phyloP scores from a whole-genome alignment of 2,329 filamentous ascomycete genomes.

The Botrytis byssoidea region DNA sequence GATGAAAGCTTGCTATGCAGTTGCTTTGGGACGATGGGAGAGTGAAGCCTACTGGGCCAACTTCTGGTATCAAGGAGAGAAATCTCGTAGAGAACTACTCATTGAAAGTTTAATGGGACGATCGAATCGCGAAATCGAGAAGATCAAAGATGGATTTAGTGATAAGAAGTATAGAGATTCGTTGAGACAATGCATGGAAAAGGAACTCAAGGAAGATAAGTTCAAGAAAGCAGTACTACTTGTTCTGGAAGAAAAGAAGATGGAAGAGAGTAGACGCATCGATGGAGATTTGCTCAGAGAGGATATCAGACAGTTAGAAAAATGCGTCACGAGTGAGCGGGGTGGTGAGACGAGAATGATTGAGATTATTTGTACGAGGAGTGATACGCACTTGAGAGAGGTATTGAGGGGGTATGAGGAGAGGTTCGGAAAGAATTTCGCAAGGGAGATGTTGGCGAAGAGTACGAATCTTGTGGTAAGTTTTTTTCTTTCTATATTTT shows the following conservation, averaged over 20 bases:
- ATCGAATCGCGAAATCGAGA: constrained; percentile 78
- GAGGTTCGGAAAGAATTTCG: constrained; percentile 76
- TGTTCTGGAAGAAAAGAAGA: constrained; percentile 77
- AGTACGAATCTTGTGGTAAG: constrained; percentile 89
- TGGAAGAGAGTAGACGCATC: constrained; percentile 61
- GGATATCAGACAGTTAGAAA: constrained; percentile 71
- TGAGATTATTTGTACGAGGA: constrained; percentile 74
- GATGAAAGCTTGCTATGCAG: constrained; percentile 89
- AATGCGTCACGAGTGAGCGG: constrained; percentile 66
- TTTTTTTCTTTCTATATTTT: constrained; percentile 34
- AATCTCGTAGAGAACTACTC: constrained; percentile 79
- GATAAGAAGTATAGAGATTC: constrained; percentile 90
- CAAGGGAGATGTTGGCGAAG: constrained; percentile 80
- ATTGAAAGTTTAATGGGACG: constrained; percentile 93
- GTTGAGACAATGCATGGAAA: constrained; percentile 81
- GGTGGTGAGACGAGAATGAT: constrained; percentile 90
- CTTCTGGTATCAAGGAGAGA: constrained; percentile 92
- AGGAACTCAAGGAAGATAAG: constrained; percentile 92
- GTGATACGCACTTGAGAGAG: constrained; percentile 78
- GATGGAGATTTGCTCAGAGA: constrained; percentile 56
- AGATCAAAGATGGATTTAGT: constrained; percentile 83
- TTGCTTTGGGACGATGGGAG: constrained; percentile 86
- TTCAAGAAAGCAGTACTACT: constrained; percentile 86
- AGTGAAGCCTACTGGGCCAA: constrained; percentile 97
- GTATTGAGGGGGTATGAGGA: constrained; percentile 75